phyloP scores from a whole-genome alignment of 169 alveolate species.

The Plasmodium falciparum region DNA sequence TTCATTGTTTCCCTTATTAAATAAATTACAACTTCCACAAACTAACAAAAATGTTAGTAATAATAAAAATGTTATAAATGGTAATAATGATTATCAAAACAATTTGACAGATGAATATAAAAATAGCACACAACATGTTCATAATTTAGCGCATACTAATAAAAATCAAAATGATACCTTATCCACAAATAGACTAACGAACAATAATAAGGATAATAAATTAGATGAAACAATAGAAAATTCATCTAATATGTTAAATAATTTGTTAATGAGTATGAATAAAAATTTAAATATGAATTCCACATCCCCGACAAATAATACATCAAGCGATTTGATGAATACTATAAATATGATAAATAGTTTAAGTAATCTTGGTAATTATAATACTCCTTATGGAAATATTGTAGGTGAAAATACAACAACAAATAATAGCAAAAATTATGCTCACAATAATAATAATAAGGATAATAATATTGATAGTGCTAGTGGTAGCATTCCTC shows the following conservation, averaged over 20 bases:
- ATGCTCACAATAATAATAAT: background rate
- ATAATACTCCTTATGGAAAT: background rate
- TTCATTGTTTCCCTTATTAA: too few relatives aligned
- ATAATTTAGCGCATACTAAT: too few relatives aligned
- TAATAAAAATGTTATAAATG: conserved; percentile 4
- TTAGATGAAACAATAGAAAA: background rate
- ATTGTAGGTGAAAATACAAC: background rate
- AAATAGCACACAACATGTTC: background rate
- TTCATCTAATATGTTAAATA: conserved; percentile 13
- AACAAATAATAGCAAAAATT: background rate
- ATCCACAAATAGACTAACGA: conserved; percentile 5
- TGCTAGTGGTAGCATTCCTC: background rate
- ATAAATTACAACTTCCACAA: too few relatives aligned
- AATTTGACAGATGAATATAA: conserved; percentile 1
- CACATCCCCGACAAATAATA: background rate
- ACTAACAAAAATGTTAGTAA: background rate
- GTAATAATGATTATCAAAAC: conserved; percentile 3
- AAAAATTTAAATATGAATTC: conserved; percentile 16
- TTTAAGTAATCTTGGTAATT: background rate
- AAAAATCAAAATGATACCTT: background rate
- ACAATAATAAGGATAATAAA: background rate
- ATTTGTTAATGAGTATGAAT: conserved; percentile 34
- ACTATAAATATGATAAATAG: background rate
- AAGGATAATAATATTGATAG: background rate
- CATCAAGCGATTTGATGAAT: background rate